Evolutionary conservation across 305 asterid genomes (phyloP), one percentile per base, ranked within the genome.

Genomic region (Fraxinus xanthoxyloides): DNA sequence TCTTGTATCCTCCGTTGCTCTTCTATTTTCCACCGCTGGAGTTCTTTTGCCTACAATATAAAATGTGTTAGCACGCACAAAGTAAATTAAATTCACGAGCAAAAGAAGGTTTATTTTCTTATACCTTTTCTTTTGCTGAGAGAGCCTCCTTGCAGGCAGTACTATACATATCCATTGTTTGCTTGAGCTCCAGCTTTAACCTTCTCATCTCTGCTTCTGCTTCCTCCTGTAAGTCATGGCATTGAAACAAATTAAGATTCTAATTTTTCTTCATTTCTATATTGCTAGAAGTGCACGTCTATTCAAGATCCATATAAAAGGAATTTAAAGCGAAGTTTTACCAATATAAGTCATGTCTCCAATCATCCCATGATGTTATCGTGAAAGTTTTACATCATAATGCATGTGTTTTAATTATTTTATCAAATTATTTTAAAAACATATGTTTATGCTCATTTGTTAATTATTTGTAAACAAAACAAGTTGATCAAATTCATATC

Each of bases 81-180:
- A 77, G 35, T 23, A 77, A 15, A 48, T 35, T 31, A 61, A 65
- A 48, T 15, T 0, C 12, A 12, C 8, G 30, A 56, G 63, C 76
- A 54, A 67, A 76, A 32, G 4, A 34, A 31, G 40, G 38, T 36
- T 48, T 77, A 1, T 1, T 84, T 61, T 61, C 70, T 61, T 61
- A 61, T 87, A 83, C 97, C 97, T 93, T 91, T 80, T 90, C 93
- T 86, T 90, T 89, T 43, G 94, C 92, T 59, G 93, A 84, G 76
- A 93, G 92, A 48, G 94, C 97, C 86, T 91, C 97, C 83, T 85
- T 90, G 92, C 97, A 93, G 8, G 97, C 97, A 13, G 92, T 80
- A 61, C 95, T 91, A 75, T 93, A 93, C 93, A 93, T 87, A 81
- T 93, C 97, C 95, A 93, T 91, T 6, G 95, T 93, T 83, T 91